phyloP scores from a whole-genome alignment of 257 asterid genomes.

The Oldenlandia corymbosa region DNA sequence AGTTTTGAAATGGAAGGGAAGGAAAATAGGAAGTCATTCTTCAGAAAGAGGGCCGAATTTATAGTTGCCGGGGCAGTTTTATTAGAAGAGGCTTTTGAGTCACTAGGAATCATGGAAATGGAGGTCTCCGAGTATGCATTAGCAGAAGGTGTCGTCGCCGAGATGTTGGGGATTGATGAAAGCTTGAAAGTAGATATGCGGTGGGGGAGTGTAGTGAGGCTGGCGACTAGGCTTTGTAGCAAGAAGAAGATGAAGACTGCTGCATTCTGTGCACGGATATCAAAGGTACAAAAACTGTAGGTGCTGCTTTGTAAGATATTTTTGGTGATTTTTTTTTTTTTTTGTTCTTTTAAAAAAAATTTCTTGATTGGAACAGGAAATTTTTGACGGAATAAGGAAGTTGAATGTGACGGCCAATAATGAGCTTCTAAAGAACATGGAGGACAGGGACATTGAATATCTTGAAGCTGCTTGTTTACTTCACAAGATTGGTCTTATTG shows the following conservation, averaged over 20 bases:
- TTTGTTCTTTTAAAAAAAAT: no score
- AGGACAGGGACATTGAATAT: slow-evolving; percentile 64
- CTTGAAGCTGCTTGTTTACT: slow-evolving; percentile 87
- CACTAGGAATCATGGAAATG: slow-evolving; percentile 53
- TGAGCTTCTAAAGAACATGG: slow-evolving; percentile 28
- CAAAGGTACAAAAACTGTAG: slow-evolving; percentile 42
- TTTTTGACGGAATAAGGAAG: slow-evolving; percentile 54
- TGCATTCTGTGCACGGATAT: slow-evolving; percentile 40
- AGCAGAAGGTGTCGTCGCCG: slow-evolving; percentile 70
- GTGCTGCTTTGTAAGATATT: slow-evolving; percentile 2
- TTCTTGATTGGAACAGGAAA: slow-evolving; percentile 45
- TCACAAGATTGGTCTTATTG: slow-evolving; percentile 56
- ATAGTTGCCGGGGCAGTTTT: slow-evolving; percentile 64
- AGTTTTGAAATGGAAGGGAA: slow-evolving; percentile 43
- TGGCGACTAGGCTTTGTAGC: slow-evolving; percentile 48
- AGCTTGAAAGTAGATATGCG: slow-evolving; percentile 55
- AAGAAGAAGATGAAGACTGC: slow-evolving; percentile 66
- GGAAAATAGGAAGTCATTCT: slow-evolving; percentile 34
- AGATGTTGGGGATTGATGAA: slow-evolving; percentile 44
- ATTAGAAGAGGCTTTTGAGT: slow-evolving; percentile 52
- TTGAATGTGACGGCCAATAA: slow-evolving; percentile 23
- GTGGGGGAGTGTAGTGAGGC: slow-evolving; percentile 60
- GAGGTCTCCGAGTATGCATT: slow-evolving; percentile 75
- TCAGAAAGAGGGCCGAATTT: slow-evolving; percentile 49
- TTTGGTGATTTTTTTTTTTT: slow-evolving; percentile 20